Evolutionary conservation across 192 early-diverging fungal genomes (phyloP), one percentile per base, ranked within the genome.

Genomic region (Backusella macrospora): DNA sequence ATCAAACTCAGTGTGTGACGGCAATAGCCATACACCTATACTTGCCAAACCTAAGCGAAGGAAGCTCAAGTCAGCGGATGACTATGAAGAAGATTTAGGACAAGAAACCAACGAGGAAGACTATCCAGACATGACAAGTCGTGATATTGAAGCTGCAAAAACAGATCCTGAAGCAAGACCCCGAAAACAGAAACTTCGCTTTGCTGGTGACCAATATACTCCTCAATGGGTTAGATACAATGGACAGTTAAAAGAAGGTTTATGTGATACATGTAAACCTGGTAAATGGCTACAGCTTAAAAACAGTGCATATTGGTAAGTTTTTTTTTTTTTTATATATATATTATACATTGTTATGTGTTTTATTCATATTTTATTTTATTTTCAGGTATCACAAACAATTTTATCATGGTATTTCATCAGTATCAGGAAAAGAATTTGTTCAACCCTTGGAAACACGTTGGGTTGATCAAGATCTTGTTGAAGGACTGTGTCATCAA

Each of bases 261-360:
- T 93, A 70, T 95, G 94, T 82, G 93, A 94, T 39, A 87, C 89
- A 5, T 95, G 94, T 72, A 78, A 82, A 59, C 92, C 92, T 6
- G 93, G 93, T 5, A 92, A 92, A 70, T 95, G 93, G 92, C 83
- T 95, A 49, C 93, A 95, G 73, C 86, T 95, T 21, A 95, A 94
- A 74, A 95, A 95, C 77, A 92, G 91, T 70, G 94, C 94, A 16
- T 95, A 84, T 73, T 95, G 94, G 94, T 91, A 82, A 70, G 49
- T 62, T 74, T 69, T 38, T 72, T 68, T 26, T 59, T 46, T 26
- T 29, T 37, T 49, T 47, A 8, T 21, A 21, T 39, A 68, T 10
- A 43, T 6, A 64, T 13, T n/a, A n/a, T n/a, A n/a, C n/a, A n/a
- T 18, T 40, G 15, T 38, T 46, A 43, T n/a, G 10, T 12, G 42